These are phyloP conservation scores for Yamadazyma endophytica DNA, from an alignment of 805 yeast species.

Conservation along the genomic window DNA sequence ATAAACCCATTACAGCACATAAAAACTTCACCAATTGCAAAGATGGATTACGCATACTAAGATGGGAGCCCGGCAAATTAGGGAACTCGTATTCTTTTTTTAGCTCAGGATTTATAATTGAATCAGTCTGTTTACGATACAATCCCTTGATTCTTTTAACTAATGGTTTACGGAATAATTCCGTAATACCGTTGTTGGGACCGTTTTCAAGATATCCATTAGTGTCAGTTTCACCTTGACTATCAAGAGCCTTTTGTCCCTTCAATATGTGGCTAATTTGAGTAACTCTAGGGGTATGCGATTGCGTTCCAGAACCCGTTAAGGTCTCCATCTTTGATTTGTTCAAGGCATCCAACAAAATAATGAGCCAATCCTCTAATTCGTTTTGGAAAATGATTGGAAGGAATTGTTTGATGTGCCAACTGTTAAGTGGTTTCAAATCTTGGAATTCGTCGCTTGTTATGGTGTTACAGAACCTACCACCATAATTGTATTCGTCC, in stretches of 20 bases:
- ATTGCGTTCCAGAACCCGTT: conserved; percentile 32
- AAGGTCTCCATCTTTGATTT: conserved; percentile 45
- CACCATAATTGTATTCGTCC: conserved; percentile 87
- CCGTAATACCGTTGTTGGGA: conserved; percentile 44
- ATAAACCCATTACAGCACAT: conserved; percentile 67
- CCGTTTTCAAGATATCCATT: conserved; percentile 27
- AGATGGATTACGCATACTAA: conserved; percentile 61
- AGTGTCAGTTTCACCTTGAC: conserved; percentile 31
- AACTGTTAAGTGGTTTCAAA: conserved; percentile 51
- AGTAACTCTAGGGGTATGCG: conserved; percentile 58
- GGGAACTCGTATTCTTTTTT: conserved; percentile 71
- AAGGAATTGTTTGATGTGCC: conserved; percentile 76
- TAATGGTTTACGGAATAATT: conserved; percentile 58
- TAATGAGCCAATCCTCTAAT: conserved; percentile 81
- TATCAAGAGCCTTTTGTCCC: conserved; percentile 34
- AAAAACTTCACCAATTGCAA: conserved; percentile 75
- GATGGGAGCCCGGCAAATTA: conserved; percentile 66
- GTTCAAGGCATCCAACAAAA: conserved; percentile 67
- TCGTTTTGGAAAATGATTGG: conserved; percentile 77
- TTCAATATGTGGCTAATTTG: conserved; percentile 57
- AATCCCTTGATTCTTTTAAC: conserved; percentile 63
- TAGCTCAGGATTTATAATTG: conserved; percentile 61
- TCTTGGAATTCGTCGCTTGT: conserved; percentile 41
- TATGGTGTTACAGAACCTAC: conserved; percentile 50
- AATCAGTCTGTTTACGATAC: conserved; percentile 66